These are phyloP conservation scores for Quercus mongolica DNA, from an alignment of 306 rosid genomes.

Conservation along the genomic window DNA sequence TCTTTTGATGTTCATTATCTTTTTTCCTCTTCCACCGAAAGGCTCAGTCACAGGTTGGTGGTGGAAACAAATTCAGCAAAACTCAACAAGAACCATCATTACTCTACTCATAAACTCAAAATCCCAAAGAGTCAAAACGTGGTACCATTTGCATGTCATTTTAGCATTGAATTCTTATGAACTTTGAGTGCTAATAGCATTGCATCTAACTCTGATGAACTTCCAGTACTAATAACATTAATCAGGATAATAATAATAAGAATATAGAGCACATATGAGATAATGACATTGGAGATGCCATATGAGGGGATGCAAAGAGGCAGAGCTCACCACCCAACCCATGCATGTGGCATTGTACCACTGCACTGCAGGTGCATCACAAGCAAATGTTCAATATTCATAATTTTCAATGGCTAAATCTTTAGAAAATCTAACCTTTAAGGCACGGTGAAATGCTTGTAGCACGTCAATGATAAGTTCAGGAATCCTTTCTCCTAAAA, in stretches of 20 bases:
- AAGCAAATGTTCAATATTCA: slow-evolving; percentile 11
- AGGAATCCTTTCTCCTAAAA: slow-evolving; percentile 59
- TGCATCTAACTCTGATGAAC: neutral
- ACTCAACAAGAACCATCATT: slow-evolving; percentile 1
- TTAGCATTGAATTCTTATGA: neutral
- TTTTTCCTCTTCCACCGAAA: neutral
- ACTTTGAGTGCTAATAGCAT: neutral
- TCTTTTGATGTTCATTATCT: neutral
- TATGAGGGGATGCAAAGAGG: neutral
- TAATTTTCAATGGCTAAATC: slow-evolving; percentile 1
- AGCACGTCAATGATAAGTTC: slow-evolving; percentile 65
- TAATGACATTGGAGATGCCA: neutral
- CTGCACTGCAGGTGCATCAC: neutral
- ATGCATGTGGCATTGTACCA: neutral
- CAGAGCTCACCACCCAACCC: neutral
- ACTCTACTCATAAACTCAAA: slow-evolving; percentile 1
- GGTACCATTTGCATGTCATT: neutral
- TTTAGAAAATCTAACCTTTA: slow-evolving; percentile 56
- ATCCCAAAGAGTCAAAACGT: neutral
- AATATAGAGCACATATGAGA: neutral
- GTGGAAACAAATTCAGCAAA: slow-evolving; percentile 11
- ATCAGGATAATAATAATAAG: neutral
- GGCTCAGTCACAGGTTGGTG: slow-evolving; percentile 11
- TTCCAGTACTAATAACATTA: neutral
- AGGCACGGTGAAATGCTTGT: slow-evolving; percentile 61